Percentiles rank a stretch among this genome's conserved stretches.
Evolutionary conservation across 2,329 filamentous ascomycete species (phyloP).

Genomic region (Zymoseptoria ardabiliae): DNA sequence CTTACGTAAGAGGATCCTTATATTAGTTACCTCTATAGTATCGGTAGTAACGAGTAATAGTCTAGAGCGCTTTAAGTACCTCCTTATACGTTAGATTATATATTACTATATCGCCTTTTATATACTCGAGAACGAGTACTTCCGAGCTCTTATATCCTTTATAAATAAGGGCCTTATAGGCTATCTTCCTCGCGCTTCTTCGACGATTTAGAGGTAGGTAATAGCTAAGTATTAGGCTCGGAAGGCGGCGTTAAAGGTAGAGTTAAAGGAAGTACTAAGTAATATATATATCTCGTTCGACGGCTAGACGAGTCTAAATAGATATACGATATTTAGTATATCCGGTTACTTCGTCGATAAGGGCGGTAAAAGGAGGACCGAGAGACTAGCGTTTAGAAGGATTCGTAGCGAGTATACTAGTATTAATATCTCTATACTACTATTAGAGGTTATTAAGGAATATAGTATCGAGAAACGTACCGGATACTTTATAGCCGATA

Average conservation of each 20-base stretch:
- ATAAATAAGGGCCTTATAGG: slow-evolving; percentile 1
- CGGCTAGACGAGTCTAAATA: slow-evolving; percentile 1
- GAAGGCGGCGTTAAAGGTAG: neutral
- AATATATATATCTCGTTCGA: slow-evolving; percentile 3
- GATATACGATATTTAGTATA: slow-evolving; percentile 3
- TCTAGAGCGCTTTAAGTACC: neutral
- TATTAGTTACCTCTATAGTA: neutral
- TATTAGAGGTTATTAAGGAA: slow-evolving; percentile 1
- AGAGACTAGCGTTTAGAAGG: slow-evolving; percentile 1
- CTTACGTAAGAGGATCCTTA: no score
- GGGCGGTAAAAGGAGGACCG: neutral
- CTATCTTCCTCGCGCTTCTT: neutral
- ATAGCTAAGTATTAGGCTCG: slow-evolving; percentile 2
- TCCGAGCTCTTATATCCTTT: slow-evolving; percentile 1
- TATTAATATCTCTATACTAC: neutral
- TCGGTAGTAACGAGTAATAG: neutral
- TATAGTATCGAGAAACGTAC: neutral
- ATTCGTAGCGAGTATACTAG: slow-evolving; percentile 1
- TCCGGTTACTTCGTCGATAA: neutral
- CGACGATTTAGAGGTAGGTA: slow-evolving; percentile 1
- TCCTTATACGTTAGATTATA: slow-evolving; percentile 5
- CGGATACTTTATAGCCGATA: slow-evolving; percentile 3
- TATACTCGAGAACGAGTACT: slow-evolving; percentile 7
- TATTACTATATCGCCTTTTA: slow-evolving; percentile 6
- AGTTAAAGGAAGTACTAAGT: slow-evolving; percentile 1